Evolutionary conservation across 148 eudicot species (phyloP).

Genomic region (Cornus florida): DNA sequence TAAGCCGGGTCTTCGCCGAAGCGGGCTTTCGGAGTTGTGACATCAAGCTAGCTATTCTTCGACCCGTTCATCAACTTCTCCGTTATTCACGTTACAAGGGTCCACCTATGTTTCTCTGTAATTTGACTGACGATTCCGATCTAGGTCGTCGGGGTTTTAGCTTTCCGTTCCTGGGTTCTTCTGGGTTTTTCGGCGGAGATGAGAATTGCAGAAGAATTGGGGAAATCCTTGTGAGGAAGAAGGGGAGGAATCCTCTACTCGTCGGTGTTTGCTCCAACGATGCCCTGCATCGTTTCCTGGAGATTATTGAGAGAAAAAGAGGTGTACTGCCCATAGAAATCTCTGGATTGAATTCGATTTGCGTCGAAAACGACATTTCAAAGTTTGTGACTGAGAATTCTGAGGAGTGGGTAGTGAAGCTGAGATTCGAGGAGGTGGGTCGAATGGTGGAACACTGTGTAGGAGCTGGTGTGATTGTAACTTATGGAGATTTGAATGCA

Average conservation of each 20-base stretch:
- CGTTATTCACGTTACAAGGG: slow-evolving; percentile 33
- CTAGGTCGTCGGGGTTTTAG: slow-evolving; percentile 26
- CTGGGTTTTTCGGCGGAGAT: slow-evolving; percentile 19
- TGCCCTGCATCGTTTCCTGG: slow-evolving; percentile 51
- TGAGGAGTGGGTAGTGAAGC: slow-evolving; percentile 30
- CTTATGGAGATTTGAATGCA: slow-evolving; percentile 56
- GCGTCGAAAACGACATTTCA: slow-evolving; percentile 45
- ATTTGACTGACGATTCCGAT: slow-evolving; percentile 29
- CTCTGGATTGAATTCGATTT: slow-evolving; percentile 39
- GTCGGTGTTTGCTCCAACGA: slow-evolving; percentile 52
- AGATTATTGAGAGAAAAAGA: slow-evolving; percentile 39
- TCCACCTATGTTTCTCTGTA: slow-evolving; percentile 39
- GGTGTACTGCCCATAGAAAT: slow-evolving; percentile 41
- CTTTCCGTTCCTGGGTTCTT: slow-evolving; percentile 42
- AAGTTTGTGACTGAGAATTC: slow-evolving; percentile 32
- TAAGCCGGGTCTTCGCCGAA: slow-evolving; percentile 77
- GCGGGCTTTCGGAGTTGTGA: slow-evolving; percentile 82
- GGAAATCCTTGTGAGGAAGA: slow-evolving; percentile 50
- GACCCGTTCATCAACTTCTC: slow-evolving; percentile 55
- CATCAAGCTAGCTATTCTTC: slow-evolving; percentile 63
- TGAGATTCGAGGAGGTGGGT: slow-evolving; percentile 51
- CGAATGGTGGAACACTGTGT: slow-evolving; percentile 33
- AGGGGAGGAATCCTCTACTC: slow-evolving; percentile 60
- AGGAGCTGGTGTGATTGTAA: slow-evolving; percentile 60
- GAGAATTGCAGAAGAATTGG: slow-evolving; percentile 54